These are phyloP conservation scores for Terfezia boudieri DNA, from an alignment of 495 filamentous ascomycete genomes.

Conservation along the genomic window DNA sequence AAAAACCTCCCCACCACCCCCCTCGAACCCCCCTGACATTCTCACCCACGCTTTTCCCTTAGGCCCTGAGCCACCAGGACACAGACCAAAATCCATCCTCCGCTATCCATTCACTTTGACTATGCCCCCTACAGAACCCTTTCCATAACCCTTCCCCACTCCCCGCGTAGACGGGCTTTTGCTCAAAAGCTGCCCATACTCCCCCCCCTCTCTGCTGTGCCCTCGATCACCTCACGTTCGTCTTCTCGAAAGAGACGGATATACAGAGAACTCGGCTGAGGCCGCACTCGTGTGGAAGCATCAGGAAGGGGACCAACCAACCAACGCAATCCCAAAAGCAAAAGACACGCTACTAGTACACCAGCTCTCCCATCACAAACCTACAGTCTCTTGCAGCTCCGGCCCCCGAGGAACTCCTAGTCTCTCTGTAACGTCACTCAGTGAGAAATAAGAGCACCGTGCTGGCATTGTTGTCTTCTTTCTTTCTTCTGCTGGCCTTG, in stretches of 20 bases:
- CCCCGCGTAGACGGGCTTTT: background rate
- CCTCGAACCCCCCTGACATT: constrained; percentile 10
- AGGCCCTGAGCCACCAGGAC: background rate
- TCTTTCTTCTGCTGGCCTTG: background rate
- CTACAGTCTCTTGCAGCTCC: constrained; percentile 23
- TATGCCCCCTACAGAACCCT: background rate
- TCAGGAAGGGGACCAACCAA: no score
- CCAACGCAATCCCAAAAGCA: no score
- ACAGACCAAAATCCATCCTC: background rate
- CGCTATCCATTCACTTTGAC: background rate
- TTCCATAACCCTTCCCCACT: background rate
- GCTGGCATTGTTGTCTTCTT: background rate
- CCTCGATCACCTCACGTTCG: background rate
- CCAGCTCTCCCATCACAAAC: no score
- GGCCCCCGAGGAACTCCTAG: constrained; percentile 26
- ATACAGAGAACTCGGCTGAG: background rate
- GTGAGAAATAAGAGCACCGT: background rate
- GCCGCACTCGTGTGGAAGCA: no score
- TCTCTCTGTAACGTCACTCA: constrained; percentile 19
- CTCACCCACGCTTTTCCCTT: background rate
- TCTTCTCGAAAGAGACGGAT: background rate
- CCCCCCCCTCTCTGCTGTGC: background rate
- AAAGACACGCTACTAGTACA: no score
- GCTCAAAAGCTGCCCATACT: background rate
- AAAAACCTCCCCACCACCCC: constrained; percentile 20